These are phyloP conservation scores for Emmonsia crescens DNA, from an alignment of 2,329 filamentous ascomycete genomes.

Conservation along the genomic window DNA sequence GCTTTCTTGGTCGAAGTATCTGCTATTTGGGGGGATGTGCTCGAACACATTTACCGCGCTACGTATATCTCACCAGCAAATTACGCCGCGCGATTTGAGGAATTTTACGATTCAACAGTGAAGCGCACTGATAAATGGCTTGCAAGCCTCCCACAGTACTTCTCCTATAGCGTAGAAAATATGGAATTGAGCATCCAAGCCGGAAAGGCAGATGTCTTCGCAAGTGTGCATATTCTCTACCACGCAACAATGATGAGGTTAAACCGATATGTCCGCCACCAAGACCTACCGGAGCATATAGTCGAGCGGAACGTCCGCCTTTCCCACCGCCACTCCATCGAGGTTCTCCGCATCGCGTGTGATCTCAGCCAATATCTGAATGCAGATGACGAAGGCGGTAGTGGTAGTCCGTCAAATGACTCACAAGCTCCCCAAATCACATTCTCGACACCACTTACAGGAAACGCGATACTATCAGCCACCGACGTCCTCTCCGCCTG, in stretches of 20 bases:
- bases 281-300: slow-evolving; percentile 31
- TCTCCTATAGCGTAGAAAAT: slow-evolving; percentile 47
- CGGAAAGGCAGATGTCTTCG: slow-evolving; percentile 47
- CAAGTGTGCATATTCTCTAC: slow-evolving; percentile 58
- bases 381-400: slow-evolving; percentile 12
- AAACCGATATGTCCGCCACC: slow-evolving; percentile 47
- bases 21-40: slow-evolving; percentile 55
- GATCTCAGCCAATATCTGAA: slow-evolving; percentile 27
- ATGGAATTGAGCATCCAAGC: slow-evolving; percentile 44
- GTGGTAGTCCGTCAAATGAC: background rate
- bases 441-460: slow-evolving; percentile 51
- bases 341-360: slow-evolving; percentile 41
- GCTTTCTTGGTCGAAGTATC: slow-evolving; percentile 52
- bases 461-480: slow-evolving; percentile 52
- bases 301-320: slow-evolving; percentile 38
- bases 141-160: slow-evolving; percentile 43
- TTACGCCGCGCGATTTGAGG: slow-evolving; percentile 39
- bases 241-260: slow-evolving; percentile 54
- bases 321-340: slow-evolving; percentile 43
- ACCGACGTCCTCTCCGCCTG: slow-evolving; percentile 56
- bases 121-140: slow-evolving; percentile 50
- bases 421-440: slow-evolving; percentile 19
- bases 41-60: slow-evolving; percentile 48
- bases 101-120: slow-evolving; percentile 43
- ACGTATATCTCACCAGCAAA: slow-evolving; percentile 33